Base-by-base conservation (phyloP, 257 asterid genomes). In the Paulownia fortunei region DNA sequence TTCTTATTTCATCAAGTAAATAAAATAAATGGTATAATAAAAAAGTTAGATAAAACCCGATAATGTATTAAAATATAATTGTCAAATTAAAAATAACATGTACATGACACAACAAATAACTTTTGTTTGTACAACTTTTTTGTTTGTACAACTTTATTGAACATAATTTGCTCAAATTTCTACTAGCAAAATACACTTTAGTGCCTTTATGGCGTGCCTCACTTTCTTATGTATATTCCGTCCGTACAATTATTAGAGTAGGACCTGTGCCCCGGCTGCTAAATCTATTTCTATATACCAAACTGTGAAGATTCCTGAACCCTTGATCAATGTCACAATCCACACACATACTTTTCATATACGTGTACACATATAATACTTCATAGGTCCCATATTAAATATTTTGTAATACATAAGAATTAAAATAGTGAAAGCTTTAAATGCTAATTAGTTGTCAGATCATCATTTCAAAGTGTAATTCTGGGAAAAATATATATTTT, bases 231-330 rank as follows among this genome's bases (percentile, higher is more conserved):
- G 37, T 23, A 11, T 37, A 37, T 32, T 24, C 39, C 36, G 5
- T 52, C n/a, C 52, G 47, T 52, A 52, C 65, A 71, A 4, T 21
- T 65, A 39, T 19, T 41, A 10, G 6, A 10, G 4, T 41, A 21
- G 8, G 46, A 30, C 23, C 44, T 62, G 13, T 30, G 5, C 69
- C 46, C 18, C 6, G 23, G 18, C 70, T 3, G 21, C 11, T 68
- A 74, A 42, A 52, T 70, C 37, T 69, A 62, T 76, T 27, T 70
- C 15, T 0, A 8, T 56, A 72, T 67, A 63, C 37, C 37, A 34
- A 34, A 34, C 5, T 34, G 37, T 34, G 5, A 34, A 12, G 54
- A 46, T 46, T 46, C 18, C 54, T 46, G 6, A 46, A 46, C 18
- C 54, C 18, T 46, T 46, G 18, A 46, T 46, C 18, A 12, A 46